Conservation (phyloP, 129 eudicot species). For the Escallonia herrerae region DNA sequence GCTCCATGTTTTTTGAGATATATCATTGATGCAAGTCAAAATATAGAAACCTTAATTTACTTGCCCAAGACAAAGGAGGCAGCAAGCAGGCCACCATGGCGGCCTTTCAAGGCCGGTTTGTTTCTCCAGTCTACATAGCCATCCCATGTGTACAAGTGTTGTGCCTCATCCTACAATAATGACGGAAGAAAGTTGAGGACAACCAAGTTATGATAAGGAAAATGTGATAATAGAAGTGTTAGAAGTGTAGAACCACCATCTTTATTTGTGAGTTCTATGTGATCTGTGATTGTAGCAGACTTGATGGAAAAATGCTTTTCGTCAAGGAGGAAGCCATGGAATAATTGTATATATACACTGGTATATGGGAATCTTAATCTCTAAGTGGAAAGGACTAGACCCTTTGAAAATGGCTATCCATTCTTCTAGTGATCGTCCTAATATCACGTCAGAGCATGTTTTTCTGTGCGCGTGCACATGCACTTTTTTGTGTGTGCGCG, state of each 20-base stretch:
- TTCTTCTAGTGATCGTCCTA: too few relatives aligned
- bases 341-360: slow-evolving; percentile 29
- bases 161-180: slow-evolving; percentile 41
- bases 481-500: too few relatives aligned
- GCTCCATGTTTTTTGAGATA: background rate
- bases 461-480: too few relatives aligned
- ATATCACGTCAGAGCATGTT: too few relatives aligned
- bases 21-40: too few relatives aligned
- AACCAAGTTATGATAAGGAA: background rate
- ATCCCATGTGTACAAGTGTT: slow-evolving; percentile 32
- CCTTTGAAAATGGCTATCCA: slow-evolving; percentile 27
- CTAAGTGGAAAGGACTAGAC: slow-evolving; percentile 58
- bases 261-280: slow-evolving; percentile 6
- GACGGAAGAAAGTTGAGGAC: slow-evolving; percentile 6
- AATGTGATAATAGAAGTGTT: background rate
- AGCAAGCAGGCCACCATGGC: slow-evolving; percentile 72
- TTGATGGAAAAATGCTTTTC: slow-evolving; percentile 12
- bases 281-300: slow-evolving; percentile 12
- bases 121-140: slow-evolving; percentile 74
- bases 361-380: slow-evolving; percentile 11
- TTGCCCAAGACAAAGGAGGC: slow-evolving; percentile 69
- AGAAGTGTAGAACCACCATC: slow-evolving; percentile 31
- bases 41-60: slow-evolving; percentile 4
- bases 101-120: slow-evolving; percentile 60
- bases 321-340: slow-evolving; percentile 8